Evolutionary conservation across 202 grass and related monocot genomes (phyloP).

Genomic region (Cymbopogon flexuosus): DNA sequence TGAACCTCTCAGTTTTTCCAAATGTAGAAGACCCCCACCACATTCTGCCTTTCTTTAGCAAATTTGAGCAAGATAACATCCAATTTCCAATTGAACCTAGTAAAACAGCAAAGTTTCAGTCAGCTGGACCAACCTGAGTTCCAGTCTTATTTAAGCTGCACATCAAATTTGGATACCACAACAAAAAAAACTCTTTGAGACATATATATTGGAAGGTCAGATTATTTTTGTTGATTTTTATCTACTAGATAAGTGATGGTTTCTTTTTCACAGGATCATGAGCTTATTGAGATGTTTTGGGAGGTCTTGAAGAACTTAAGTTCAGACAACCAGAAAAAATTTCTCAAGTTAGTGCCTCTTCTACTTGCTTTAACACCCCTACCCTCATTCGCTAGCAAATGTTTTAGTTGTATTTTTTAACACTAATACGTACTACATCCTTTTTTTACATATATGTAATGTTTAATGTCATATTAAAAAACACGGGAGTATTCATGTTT

Average conservation of each 20-base stretch:
- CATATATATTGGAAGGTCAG: not conserved
- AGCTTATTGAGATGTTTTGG: constrained; percentile 91
- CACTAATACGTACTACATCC: not conserved
- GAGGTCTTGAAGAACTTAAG: constrained; percentile 84
- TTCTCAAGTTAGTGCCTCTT: constrained; percentile 67
- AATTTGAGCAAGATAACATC: no score
- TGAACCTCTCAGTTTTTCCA: not conserved
- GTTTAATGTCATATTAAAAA: not conserved
- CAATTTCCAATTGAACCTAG: no score
- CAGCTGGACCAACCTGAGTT: not conserved
- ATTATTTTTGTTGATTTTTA: not conserved
- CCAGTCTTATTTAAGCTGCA: not conserved
- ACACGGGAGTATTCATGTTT: not conserved
- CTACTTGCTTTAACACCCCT: not conserved
- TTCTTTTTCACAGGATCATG: constrained; percentile 68
- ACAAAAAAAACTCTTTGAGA: no score
- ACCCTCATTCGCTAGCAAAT: not conserved
- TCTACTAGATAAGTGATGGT: constrained; percentile 9
- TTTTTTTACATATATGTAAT: not conserved
- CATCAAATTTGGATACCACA: no score
- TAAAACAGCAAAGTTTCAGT: not conserved
- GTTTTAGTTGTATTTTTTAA: not conserved
- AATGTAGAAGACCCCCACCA: not conserved
- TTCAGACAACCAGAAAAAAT: constrained; percentile 83
- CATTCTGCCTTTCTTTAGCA: no score